Base-by-base conservation (phyloP, 179 eudicot genomes). In the Gypsophila paniculata region DNA sequence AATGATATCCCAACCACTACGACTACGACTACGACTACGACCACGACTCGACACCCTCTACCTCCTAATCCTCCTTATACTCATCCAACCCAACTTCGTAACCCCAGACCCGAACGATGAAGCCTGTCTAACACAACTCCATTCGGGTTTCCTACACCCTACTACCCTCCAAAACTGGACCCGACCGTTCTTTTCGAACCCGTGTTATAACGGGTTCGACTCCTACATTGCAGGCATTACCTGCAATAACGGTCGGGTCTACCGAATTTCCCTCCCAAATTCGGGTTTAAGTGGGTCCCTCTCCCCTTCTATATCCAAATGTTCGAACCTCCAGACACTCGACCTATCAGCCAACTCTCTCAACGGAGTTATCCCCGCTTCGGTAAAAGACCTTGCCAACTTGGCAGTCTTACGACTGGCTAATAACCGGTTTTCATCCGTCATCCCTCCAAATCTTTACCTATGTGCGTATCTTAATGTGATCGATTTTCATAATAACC, bases 221-320 rank as follows among this genome's bases (percentile, higher is more conserved):
- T 88, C 91, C 46, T 75, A 68, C 71, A 86, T 89, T 70, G 72
- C 66, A 21, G 97, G 98, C 58, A 87, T 86, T 69, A 93, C 96
- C 53, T 91, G 98, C 74, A 93, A 89, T 85, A 89, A 91, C 70
- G 90, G 89, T 75, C 85, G 98, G 11, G 83, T 93, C 71, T 91
- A 78, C 85, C 85, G 88, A 32, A 86, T 93, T 46, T 81, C 97
- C 11, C 90, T 93, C 80, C 44, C 93, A 0, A 75, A 74, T 22
- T 84, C 89, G 57, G 62, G 82, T 4, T 88, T 93, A 1, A 0
- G 6, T 0, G 98, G 98, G 71, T n/a, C 89, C 1, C 77, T 91
- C 72, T 87, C 97, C 0, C 90, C 97, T 0, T 82, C 54, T 29
- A 64, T 93, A 55, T 81, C 91, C 15, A 85, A 85, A 59, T 93